Conservation (phyloP, 495 filamentous ascomycete species). For the Neurospora sublineolata region DNA sequence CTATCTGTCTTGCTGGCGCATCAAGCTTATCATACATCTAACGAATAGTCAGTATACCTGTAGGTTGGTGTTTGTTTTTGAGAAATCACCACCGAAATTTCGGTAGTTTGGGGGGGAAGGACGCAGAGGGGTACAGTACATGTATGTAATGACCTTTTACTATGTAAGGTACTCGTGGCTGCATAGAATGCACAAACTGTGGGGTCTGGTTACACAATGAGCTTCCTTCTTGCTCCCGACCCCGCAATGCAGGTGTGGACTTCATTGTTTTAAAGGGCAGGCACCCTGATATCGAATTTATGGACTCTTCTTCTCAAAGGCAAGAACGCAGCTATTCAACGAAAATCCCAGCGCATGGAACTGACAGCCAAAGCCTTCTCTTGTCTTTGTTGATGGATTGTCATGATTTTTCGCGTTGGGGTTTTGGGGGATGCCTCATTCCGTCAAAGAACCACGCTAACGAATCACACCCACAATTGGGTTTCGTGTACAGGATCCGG, state of each 20-base stretch:
- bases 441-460: not conserved
- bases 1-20: not conserved
- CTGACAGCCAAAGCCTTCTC: not conserved
- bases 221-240: not conserved
- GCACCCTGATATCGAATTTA: not conserved
- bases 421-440: not conserved
- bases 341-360: not conserved
- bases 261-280: not conserved
- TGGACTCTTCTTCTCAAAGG: not conserved
- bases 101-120: not conserved
- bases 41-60: not conserved
- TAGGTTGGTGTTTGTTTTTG: not conserved
- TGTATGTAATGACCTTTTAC: not conserved
- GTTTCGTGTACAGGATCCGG: not conserved
- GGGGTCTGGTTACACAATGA: not conserved
- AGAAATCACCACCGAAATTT: not conserved
- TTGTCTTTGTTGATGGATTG: not conserved
- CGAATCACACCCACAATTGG: not conserved
- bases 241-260: not conserved
- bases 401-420: not conserved
- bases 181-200: not conserved
- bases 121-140: not conserved
- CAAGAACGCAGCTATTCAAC: not conserved
- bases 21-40: not conserved
- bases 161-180: too few species aligned